Evolutionary conservation across 495 filamentous ascomycete species (phyloP), one percentile per base, ranked within the genome.

Genomic region (Aspergillus mulundensis): DNA sequence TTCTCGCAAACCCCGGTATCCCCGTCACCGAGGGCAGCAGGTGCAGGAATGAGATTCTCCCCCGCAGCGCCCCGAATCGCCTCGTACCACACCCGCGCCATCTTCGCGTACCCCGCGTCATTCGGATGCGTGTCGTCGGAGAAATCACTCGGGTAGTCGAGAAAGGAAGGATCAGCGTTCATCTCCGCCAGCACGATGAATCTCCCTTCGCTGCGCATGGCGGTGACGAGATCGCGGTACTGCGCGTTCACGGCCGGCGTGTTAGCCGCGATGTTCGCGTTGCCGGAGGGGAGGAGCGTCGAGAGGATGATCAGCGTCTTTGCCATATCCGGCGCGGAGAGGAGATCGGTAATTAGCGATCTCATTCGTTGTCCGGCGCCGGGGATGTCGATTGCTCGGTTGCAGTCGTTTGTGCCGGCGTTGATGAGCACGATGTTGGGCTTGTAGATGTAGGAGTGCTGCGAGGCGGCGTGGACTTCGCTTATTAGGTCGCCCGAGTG

Each of bases 361-460:
- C 61, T 54, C 63, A 74, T 64, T 8, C 71, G 68, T 5, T 30
- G 25, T 7, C 66, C 66, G 0, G 65, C 50, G 7, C 62, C 57
- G 36, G 53, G 14, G 51, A 73, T 34, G 30, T 74, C 34, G 57
- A 68, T 21, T 28, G 69, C 43, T 57, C 72, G 59, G 54, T 65
- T 43, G 24, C 73, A 74, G 58, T 80, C 77, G 49, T 81, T 79
- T 45, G 77, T 80, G 40, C 79, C 79, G 21, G 69, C 72, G 49
- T 75, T 70, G 60, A 81, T 66, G 1, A 79, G 63, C 38, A 83
- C 66, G 5, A 81, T 42, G 56, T 81, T 81, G 0, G 79, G 80
- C 47, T 72, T 70, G 19, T 66, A 61, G 6, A 59, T 20, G 3
- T 76, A 60, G 1, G 63, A 61, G 3, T 40, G 38, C 15, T 69